Evolutionary conservation across 352 stramenopile genomes (phyloP), one percentile per base, ranked within the genome.

Genomic region (Detonula confervacea): DNA sequence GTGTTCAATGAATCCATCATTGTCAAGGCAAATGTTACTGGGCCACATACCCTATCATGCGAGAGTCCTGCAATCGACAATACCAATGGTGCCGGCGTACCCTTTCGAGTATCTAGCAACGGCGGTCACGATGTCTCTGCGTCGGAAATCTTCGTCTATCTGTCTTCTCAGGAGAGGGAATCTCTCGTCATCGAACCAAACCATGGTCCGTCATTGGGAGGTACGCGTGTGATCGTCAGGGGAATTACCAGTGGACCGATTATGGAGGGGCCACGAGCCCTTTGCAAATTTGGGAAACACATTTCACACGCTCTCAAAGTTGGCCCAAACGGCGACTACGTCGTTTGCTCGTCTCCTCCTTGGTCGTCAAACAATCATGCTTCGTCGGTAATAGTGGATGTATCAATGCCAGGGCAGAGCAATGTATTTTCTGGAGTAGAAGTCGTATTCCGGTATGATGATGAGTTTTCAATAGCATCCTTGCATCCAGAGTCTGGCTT

Each of bases 381-480:
- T 33, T 57, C 64, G 2, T 74, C 64, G 3, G 61, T 84, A 18
- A 20, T 35, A 18, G 69, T 84, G 14, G 63, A 81, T 61, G 47
- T 84, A 30, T 87, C 74, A 24, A 55, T 80, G 7, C 12, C 24
- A 20, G 78, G 78, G 7, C 72, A 82, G 20, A 66, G 47, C 25
- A 66, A 78, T 35, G 61, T 76, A 18, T 81, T 86, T 54, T 70
- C 60, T n/a, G 54, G 51, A 29, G 52, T 74, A 30, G 25, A 62
- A 44, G 63, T 84, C 35, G 60, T 77, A 27, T 88, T 86, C 54
- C 56, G 57, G 33, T 88, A 88, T 52, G 72, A 88, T 61, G 42
- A 77, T 39, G 67, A 71, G 16, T 73, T 83, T n/a, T 72, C 54
- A 2, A 22, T 88, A 63, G 49, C 42, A 18, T 68, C 52, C 11